Conservation (phyloP, 805 yeast genomes). For the Metschnikowia gruessii region DNA sequence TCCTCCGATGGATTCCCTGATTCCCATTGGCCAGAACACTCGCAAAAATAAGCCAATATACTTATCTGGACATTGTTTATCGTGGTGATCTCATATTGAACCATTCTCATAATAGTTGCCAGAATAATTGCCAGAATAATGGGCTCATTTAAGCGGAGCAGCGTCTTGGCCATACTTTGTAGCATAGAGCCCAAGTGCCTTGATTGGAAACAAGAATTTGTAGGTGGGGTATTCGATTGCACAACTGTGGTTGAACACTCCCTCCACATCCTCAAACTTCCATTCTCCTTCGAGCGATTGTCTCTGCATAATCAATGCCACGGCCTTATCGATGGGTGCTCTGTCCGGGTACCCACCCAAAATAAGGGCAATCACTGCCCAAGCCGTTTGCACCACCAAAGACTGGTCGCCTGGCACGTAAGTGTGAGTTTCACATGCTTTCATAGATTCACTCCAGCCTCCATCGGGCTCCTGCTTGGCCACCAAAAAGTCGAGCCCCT, state of each 20-base stretch:
- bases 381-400: slow-evolving; percentile 83
- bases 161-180: slow-evolving; percentile 27
- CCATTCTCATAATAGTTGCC: too few species aligned
- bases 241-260: slow-evolving; percentile 88
- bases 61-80: too few species aligned
- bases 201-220: slow-evolving; percentile 83
- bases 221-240: slow-evolving; percentile 97
- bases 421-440: slow-evolving; percentile 75
- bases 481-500: slow-evolving; percentile 84
- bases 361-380: slow-evolving; percentile 84
- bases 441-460: slow-evolving; percentile 97
- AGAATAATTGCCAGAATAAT: too few species aligned
- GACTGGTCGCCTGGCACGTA: slow-evolving; percentile 68
- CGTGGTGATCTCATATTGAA: too few species aligned
- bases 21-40: background rate
- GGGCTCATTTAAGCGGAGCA: background rate
- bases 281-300: slow-evolving; percentile 82
- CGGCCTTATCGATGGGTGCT: slow-evolving; percentile 59
- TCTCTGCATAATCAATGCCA: slow-evolving; percentile 56
- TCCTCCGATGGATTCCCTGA: background rate
- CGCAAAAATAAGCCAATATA: background rate
- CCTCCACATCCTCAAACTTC: slow-evolving; percentile 82
- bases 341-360: slow-evolving; percentile 77
- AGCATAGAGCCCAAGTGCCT: slow-evolving; percentile 78
- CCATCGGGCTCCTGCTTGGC: slow-evolving; percentile 80